Base-by-base conservation (phyloP, 345 rosid genomes). In the Cardamine chenopodiifolia region DNA sequence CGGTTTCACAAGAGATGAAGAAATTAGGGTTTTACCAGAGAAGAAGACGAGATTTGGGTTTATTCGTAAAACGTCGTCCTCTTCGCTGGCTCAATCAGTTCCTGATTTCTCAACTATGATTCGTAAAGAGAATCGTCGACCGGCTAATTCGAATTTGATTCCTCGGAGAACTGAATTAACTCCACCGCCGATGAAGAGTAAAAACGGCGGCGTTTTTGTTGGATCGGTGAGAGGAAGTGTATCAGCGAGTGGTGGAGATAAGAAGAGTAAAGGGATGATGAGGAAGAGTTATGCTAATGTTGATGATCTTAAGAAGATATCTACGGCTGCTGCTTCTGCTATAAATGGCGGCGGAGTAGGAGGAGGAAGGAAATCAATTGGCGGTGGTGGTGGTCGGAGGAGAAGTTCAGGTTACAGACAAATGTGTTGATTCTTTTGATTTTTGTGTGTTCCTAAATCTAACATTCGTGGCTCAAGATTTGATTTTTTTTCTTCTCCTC, bases 101-200 rank as follows among this genome's bases (percentile, higher is more conserved):
- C 96, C 96, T 26, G 90, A 94, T 78, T 91, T 90, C 82, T 84
- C 91, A 2, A 69, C 90, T 1, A 65, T 84, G 52, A 65, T 91
- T 75, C 82, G 89, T 12, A 94, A 94, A 64, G 97, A 94, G 75
- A 94, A 90, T 53, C 77, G 93, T 32, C 86, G 83, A 55, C 98
- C 97, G 25, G 67, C 1, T 35, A 34, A 54, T 48, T n/a, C 81
- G 32, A 59, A 66, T 3, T 22, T 63, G 45, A 62, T 76, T 20
- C 72, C 76, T 1, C 55, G 62, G 47, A 71, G 67, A n/a, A n/a
- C 59, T 4, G 80, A 77, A 8, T 67, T 83, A 72, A 89, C 97
- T 3, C 92, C 98, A 2, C 80, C 80, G 61, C 49, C 68, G 37
- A 83, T 83, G 19, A 88, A 79, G 42, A 64, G 40, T 20, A 48